These are phyloP conservation scores for Rutstroemia sydowiana DNA, from an alignment of 2,329 filamentous ascomycete species.

Conservation along the genomic window DNA sequence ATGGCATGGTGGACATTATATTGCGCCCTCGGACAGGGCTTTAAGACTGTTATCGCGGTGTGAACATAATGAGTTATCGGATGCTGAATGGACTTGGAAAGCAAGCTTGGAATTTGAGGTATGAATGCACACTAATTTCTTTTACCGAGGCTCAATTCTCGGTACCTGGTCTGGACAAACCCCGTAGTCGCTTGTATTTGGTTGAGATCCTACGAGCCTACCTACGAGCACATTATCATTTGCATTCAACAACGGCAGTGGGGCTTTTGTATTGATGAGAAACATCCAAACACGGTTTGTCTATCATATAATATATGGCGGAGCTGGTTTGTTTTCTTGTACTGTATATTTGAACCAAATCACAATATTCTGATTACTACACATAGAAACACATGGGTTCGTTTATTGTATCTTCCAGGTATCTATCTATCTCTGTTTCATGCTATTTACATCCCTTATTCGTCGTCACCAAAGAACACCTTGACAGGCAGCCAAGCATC, in stretches of 20 bases:
- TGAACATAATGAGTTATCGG: slow-evolving; percentile 11
- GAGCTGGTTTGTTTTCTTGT: too few relatives aligned
- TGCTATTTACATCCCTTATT: slow-evolving; percentile 41
- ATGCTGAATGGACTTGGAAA: background rate
- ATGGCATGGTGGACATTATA: slow-evolving; percentile 27
- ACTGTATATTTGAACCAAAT: background rate
- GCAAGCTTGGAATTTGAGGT: background rate
- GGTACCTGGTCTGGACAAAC: too few relatives aligned
- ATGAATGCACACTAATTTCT: background rate
- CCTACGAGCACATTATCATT: too few relatives aligned
- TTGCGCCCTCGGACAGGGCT: slow-evolving; percentile 5
- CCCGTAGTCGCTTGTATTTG: too few relatives aligned
- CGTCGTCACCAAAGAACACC: slow-evolving; percentile 79
- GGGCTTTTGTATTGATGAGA: too few relatives aligned
- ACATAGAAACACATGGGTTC: background rate
- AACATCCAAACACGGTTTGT: too few relatives aligned
- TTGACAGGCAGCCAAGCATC: slow-evolving; percentile 68
- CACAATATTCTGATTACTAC: background rate
- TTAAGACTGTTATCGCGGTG: slow-evolving; percentile 10
- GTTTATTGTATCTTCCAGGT: slow-evolving; percentile 1
- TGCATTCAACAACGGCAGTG: too few relatives aligned
- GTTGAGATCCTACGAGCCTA: too few relatives aligned
- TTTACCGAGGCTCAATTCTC: background rate
- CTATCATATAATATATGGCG: too few relatives aligned
- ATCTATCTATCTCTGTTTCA: slow-evolving; percentile 10